These are phyloP conservation scores for Linderina pennispora DNA, from an alignment of 192 early-diverging fungal genomes.

Conservation along the genomic window DNA sequence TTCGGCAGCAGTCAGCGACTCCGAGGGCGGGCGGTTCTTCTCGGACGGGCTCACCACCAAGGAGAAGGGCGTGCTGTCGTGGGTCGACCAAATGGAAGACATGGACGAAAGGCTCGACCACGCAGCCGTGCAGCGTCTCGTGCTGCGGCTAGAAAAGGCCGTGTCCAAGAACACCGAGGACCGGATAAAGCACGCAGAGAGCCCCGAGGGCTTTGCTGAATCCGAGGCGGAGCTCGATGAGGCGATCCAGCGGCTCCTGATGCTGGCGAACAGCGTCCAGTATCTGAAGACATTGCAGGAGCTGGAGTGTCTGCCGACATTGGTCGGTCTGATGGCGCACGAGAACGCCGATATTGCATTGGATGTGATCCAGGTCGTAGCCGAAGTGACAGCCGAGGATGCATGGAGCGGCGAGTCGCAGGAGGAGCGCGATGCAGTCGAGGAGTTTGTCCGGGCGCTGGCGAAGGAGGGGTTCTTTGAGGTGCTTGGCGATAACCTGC, in stretches of 20 bases:
- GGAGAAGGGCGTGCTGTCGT: slow-evolving; percentile 70
- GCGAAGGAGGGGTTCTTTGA: slow-evolving; percentile 65
- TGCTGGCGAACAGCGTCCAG: slow-evolving; percentile 74
- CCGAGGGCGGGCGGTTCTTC: slow-evolving; percentile 75
- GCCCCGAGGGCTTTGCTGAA: slow-evolving; percentile 71
- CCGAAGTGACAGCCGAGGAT: slow-evolving; percentile 91
- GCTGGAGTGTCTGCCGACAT: slow-evolving; percentile 54
- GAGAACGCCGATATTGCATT: slow-evolving; percentile 93
- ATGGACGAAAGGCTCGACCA: slow-evolving; percentile 59
- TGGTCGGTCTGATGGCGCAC: slow-evolving; percentile 77
- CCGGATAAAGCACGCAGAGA: slow-evolving; percentile 68
- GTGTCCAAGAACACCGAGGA: slow-evolving; percentile 85
- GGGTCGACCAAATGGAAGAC: slow-evolving; percentile 79
- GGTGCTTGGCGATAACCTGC: slow-evolving; percentile 74
- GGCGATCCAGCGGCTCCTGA: slow-evolving; percentile 71
- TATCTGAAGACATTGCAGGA: slow-evolving; percentile 63
- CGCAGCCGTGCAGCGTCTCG: slow-evolving; percentile 61
- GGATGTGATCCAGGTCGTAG: slow-evolving; percentile 76
- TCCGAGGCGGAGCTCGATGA: slow-evolving; percentile 95
- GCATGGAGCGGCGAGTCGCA: slow-evolving; percentile 58
- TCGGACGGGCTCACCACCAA: slow-evolving; percentile 74
- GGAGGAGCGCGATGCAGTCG: slow-evolving; percentile 49
- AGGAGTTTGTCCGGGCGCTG: slow-evolving; percentile 61
- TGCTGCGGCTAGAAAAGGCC: slow-evolving; percentile 77
- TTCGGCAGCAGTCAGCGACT: slow-evolving; percentile 50